These are phyloP conservation scores for Penicillium macrosclerotiorum DNA, from an alignment of 495 filamentous ascomycete species.

Conservation along the genomic window DNA sequence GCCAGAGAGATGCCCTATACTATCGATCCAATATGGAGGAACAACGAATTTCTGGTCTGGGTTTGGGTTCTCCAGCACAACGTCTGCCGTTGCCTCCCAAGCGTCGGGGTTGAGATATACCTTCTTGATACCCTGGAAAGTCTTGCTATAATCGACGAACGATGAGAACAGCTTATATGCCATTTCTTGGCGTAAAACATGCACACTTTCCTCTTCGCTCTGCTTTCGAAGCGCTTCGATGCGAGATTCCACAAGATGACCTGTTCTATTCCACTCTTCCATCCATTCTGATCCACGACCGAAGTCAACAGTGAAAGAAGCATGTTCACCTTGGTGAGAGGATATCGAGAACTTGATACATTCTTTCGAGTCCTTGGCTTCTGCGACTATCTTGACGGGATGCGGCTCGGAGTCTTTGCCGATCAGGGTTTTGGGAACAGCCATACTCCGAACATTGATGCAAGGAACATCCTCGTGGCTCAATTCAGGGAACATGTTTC, in stretches of 20 bases:
- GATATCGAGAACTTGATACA: conserved; percentile 29
- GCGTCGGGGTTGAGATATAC: conserved; percentile 68
- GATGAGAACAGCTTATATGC: conserved; percentile 72
- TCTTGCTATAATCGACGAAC: conserved; percentile 62
- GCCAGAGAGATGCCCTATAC: conserved; percentile 46
- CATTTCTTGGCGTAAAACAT: conserved; percentile 58
- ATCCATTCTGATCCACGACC: conserved; percentile 35
- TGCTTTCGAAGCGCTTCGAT: conserved; percentile 49
- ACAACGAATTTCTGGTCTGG: conserved; percentile 1
- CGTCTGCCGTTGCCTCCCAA: conserved; percentile 63
- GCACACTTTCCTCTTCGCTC: conserved; percentile 45
- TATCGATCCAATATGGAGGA: conserved; percentile 47
- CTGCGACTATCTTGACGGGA: not conserved
- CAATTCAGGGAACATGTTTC: conserved; percentile 41
- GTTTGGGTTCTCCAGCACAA: not conserved
- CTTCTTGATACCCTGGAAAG: conserved; percentile 68
- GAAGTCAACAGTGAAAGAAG: conserved; percentile 45
- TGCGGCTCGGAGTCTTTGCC: conserved; percentile 49
- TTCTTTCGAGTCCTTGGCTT: conserved; percentile 11
- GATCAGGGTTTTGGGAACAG: conserved; percentile 61
- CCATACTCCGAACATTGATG: conserved; percentile 57
- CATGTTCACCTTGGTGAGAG: conserved; percentile 38
- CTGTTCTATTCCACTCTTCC: conserved; percentile 44
- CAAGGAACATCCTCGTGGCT: conserved; percentile 17
- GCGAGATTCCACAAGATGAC: conserved; percentile 54